Evolutionary conservation across 768 basidiomycete genomes (phyloP), one percentile per base, ranked within the genome.

Genomic region (Cystobasidium onofrii): DNA sequence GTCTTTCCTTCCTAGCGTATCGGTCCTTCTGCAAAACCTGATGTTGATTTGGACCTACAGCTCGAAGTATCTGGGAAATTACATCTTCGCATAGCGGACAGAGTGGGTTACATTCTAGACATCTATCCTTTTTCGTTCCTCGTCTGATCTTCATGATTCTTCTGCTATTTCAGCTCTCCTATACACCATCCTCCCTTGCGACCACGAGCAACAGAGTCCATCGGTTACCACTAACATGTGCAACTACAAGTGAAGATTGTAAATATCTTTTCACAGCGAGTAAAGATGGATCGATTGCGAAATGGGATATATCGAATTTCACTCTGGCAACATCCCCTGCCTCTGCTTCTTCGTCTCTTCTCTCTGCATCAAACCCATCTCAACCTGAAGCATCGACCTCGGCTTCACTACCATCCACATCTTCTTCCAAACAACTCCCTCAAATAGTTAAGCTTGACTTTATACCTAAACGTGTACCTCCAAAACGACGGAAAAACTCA

Each of bases 281-380:
- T 10, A 99, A 99, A 80, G 92, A 95, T 78, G 96, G 95, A 0
- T 84, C 85, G 15, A 91, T 99, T 79, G 85, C 89, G 69, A 90
- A 92, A 80, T 92, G 90, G 89, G 86, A 90, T 78, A 83, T 94
- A 31, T 54, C 41, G 9, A 27, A 46, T 15, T 27, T 73, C 61
- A 39, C 76, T n/a, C n/a, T n/a, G n/a, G n/a, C n/a, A n/a, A n/a
- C n/a, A n/a, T n/a, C n/a, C n/a, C n/a, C n/a, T n/a, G n/a, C n/a
- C n/a, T n/a, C n/a, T 50, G 25, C 75, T 86, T 86, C 76, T 76
- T 85, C 0, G 81, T 83, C 12, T n/a, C n/a, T n/a, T n/a, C n/a
- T n/a, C n/a, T n/a, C n/a, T n/a, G n/a, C n/a, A n/a, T n/a, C n/a
- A n/a, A n/a, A n/a, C n/a, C 85, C 85, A 0, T 86, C 88, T 78